A percentile compares a stretch with the other conserved stretches of the same genome.
Conservation (phyloP, 352 stramenopile genomes). For the Phytopythium kandeliae region DNA sequence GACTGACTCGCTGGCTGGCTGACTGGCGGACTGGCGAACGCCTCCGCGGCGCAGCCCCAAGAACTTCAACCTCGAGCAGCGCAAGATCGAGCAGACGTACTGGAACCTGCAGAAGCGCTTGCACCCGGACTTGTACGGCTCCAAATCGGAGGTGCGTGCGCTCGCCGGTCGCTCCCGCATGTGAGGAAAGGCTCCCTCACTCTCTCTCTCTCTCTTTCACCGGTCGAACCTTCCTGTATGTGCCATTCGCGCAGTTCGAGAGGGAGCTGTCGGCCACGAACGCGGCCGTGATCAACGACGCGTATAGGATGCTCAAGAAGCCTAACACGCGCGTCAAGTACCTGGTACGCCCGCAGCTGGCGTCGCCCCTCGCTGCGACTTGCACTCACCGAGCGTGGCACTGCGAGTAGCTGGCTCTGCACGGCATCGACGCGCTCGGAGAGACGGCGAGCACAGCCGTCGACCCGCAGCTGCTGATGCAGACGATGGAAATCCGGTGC, state of each 20-base stretch:
- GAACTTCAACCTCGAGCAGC: conserved; percentile 73
- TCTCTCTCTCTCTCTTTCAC: not conserved
- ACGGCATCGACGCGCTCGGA: conserved; percentile 76
- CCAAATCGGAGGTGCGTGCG: conserved; percentile 67
- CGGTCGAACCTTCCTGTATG: not conserved
- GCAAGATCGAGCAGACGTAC: conserved; percentile 82
- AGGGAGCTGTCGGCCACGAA: conserved; percentile 76
- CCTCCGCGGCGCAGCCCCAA: conserved; percentile 45
- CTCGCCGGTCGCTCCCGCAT: not conserved
- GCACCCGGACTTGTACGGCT: conserved; percentile 80
- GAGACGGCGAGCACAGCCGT: conserved; percentile 73
- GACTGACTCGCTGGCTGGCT: too few relatives aligned
- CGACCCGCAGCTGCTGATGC: conserved; percentile 71
- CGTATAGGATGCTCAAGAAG: conserved; percentile 87
- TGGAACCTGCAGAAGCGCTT: conserved; percentile 85
- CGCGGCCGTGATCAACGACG: conserved; percentile 75
- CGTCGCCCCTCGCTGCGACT: not conserved
- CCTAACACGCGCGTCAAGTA: conserved; percentile 83
- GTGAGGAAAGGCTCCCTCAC: too few relatives aligned
- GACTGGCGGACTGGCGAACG: too few relatives aligned
- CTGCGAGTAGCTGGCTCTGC: conserved; percentile 48
- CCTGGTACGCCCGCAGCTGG: conserved; percentile 28
- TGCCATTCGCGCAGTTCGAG: conserved; percentile 42
- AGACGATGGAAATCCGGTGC: conserved; percentile 84
- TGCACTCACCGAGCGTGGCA: not conserved